Percentiles rank a stretch among this genome's conserved stretches.
phyloP scores from a whole-genome alignment of 345 rosid species.

The Lepidium didymum region DNA sequence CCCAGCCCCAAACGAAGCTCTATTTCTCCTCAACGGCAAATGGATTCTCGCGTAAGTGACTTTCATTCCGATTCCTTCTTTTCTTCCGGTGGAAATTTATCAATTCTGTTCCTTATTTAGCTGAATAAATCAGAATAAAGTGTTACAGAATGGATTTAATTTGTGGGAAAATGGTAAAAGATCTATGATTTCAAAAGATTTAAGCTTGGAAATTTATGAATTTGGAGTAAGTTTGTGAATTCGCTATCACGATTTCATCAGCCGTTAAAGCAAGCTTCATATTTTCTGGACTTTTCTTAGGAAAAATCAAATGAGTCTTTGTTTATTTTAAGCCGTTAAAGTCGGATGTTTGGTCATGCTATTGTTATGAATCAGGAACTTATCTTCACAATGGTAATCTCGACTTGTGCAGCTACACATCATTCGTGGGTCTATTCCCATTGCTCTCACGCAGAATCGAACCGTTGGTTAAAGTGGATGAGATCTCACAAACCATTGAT shows the following conservation, averaged over 20 bases:
- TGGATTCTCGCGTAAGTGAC: slow-evolving; percentile 85
- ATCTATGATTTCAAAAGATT: background rate
- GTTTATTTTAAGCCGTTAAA: background rate
- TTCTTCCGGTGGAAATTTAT: background rate
- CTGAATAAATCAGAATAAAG: background rate
- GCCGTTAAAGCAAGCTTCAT: background rate
- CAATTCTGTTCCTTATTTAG: background rate
- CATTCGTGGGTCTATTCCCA: slow-evolving; percentile 72
- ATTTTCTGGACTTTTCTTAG: background rate
- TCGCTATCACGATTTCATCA: background rate
- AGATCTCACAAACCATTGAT: slow-evolving; percentile 90
- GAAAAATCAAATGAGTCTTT: background rate
- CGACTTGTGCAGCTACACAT: slow-evolving; percentile 55
- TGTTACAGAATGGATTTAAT: background rate
- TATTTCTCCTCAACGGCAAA: slow-evolving; percentile 75
- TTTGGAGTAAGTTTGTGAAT: background rate
- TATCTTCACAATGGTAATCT: background rate
- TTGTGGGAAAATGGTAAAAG: background rate
- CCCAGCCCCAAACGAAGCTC: slow-evolving; percentile 74
- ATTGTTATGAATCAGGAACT: background rate
- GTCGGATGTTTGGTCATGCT: background rate
- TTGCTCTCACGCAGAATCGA: slow-evolving; percentile 59
- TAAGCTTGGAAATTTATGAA: background rate
- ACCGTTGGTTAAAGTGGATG: slow-evolving; percentile 68
- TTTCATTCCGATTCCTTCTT: background rate